Percentiles rank a stretch among this genome's conserved stretches.
Conservation (phyloP, 129 eudicot species). For the Smallanthus sonchifolius region DNA sequence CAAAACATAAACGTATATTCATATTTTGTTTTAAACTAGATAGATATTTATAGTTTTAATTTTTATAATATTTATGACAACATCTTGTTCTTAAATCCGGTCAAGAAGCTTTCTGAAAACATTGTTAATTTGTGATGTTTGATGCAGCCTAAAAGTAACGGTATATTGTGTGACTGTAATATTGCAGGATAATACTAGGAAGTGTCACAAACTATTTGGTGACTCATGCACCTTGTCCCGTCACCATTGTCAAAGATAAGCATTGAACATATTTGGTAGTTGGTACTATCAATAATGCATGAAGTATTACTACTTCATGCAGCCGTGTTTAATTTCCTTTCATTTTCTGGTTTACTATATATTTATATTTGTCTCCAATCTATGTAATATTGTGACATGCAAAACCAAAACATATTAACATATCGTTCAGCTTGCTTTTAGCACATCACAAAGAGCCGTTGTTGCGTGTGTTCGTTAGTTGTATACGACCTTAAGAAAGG, state of each 20-base stretch:
- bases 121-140: background rate
- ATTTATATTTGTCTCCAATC: background rate
- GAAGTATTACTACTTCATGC: background rate
- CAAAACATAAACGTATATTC: too few species aligned
- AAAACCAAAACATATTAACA: background rate
- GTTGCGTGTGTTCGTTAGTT: too few species aligned
- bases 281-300: slow-evolving; percentile 14
- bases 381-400: slow-evolving; percentile 4
- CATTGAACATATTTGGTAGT: slow-evolving; percentile 18
- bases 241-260: slow-evolving; percentile 82
- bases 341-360: background rate
- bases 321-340: background rate
- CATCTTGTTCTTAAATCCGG: too few species aligned
- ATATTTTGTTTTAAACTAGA: too few species aligned
- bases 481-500: too few species aligned
- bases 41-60: too few species aligned
- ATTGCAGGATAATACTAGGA: slow-evolving; percentile 66
- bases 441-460: too few species aligned
- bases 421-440: background rate
- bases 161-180: background rate
- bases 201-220: slow-evolving; percentile 79
- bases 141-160: background rate
- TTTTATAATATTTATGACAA: too few species aligned
- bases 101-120: too few species aligned
- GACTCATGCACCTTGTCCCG: slow-evolving; percentile 63